Evolutionary conservation across 768 basidiomycete genomes (phyloP).

Genomic region (Lactarius indigo): DNA sequence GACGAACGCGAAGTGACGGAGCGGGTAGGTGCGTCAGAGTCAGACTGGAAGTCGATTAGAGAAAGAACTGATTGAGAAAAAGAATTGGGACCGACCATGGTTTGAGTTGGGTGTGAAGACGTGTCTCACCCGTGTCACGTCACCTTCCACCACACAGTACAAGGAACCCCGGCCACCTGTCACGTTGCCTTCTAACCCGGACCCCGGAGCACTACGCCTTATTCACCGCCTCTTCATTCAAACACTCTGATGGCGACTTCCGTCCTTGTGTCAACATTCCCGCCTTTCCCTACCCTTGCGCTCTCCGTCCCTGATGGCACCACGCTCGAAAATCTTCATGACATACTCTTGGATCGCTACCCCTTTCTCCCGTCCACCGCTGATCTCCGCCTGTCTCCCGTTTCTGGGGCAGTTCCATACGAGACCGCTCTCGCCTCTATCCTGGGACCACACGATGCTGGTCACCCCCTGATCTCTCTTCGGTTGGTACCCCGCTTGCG

Average conservation of each 20-base stretch:
- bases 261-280: conserved; percentile 56
- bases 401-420: conserved; percentile 34
- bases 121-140: neutral
- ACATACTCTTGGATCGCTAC: conserved; percentile 45
- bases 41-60: conserved; percentile 50
- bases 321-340: conserved; percentile 40
- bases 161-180: neutral
- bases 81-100: conserved; percentile 3
- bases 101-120: neutral
- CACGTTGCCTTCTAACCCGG: neutral
- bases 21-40: conserved; percentile 65
- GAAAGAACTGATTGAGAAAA: neutral
- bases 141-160: neutral
- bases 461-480: conserved; percentile 51
- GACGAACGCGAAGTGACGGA: conserved; percentile 37
- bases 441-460: conserved; percentile 29
- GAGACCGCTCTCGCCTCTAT: conserved; percentile 37
- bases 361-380: conserved; percentile 43
- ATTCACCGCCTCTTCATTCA: conserved; percentile 9
- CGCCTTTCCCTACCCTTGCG: conserved; percentile 56
- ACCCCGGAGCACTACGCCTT: neutral
- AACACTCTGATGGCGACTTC: conserved; percentile 54
- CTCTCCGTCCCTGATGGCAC: conserved; percentile 44
- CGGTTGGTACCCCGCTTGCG: conserved; percentile 69
- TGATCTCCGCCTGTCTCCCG: conserved; percentile 41